Percentiles rank a stretch among this genome's conserved stretches.
Conservation (phyloP, 2,329 filamentous ascomycete species). For the Colletotrichum melonis region DNA sequence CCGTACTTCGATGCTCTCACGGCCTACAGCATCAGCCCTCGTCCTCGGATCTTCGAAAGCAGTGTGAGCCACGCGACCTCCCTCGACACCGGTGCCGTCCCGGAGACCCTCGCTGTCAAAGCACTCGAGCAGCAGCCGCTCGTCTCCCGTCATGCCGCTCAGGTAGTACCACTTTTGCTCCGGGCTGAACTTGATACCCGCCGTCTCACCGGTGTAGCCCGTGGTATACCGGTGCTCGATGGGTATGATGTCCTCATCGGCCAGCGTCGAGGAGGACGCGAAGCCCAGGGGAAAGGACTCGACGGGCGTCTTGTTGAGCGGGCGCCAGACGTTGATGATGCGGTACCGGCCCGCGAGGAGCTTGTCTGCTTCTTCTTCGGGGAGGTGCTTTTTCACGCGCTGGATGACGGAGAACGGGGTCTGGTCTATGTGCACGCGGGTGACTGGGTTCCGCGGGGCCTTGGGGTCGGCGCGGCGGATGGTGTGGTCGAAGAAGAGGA, state of each 20-base stretch:
- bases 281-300: conserved; percentile 77
- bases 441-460: conserved; percentile 76
- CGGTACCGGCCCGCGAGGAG: conserved; percentile 78
- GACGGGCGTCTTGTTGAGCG: conserved; percentile 68
- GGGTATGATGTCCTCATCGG: conserved; percentile 73
- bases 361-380: conserved; percentile 68
- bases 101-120: conserved; percentile 74
- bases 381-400: conserved; percentile 76
- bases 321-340: conserved; percentile 90
- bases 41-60: conserved; percentile 84
- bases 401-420: conserved; percentile 72
- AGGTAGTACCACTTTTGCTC: conserved; percentile 82
- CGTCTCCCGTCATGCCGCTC: conserved; percentile 79
- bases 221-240: conserved; percentile 80
- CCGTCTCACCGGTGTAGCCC: conserved; percentile 78
- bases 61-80: conserved; percentile 75
- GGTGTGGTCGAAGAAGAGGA: conserved; percentile 90
- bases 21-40: conserved; percentile 73
- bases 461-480: conserved; percentile 74
- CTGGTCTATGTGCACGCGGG: conserved; percentile 85
- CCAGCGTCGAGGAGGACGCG: conserved; percentile 71
- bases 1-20: conserved; percentile 92
- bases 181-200: conserved; percentile 71
- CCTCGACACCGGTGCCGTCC: conserved; percentile 59
- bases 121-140: conserved; percentile 82